Percentiles rank a stretch among this genome's conserved stretches.
Conservation (phyloP, 1,139 yeast genomes). For the Scheffersomyces stambukii region DNA sequence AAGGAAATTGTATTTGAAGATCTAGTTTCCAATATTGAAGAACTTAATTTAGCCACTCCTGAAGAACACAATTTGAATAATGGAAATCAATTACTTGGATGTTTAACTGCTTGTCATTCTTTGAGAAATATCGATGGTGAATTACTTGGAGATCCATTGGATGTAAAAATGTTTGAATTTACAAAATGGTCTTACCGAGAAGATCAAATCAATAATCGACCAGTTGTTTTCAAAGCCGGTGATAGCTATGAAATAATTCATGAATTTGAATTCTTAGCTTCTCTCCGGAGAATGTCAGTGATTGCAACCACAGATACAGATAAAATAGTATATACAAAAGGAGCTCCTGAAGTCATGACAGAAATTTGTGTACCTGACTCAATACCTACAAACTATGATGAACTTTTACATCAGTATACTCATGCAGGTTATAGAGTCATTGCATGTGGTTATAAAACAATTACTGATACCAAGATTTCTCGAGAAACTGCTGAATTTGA, state of each 20-base stretch:
- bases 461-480: conserved; percentile 10
- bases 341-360: conserved; percentile 95
- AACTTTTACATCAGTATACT: conserved; percentile 75
- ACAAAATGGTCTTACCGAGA: conserved; percentile 75
- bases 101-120: conserved; percentile 87
- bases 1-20: conserved; percentile 51
- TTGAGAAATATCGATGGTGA: conserved; percentile 74
- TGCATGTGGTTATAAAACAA: conserved; percentile 76
- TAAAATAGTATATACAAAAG: conserved; percentile 67
- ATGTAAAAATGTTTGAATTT: conserved; percentile 87
- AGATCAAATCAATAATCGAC: conserved; percentile 29
- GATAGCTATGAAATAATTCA: conserved; percentile 53
- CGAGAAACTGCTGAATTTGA: conserved; percentile 67
- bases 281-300: conserved; percentile 88
- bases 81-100: conserved; percentile 34
- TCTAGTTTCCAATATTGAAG: conserved; percentile 26
- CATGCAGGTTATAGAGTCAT: conserved; percentile 93
- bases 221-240: conserved; percentile 25
- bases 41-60: conserved; percentile 4
- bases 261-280: conserved; percentile 82
- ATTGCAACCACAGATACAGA: conserved; percentile 44
- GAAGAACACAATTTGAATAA: conserved; percentile 25
- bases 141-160: conserved; percentile 89
- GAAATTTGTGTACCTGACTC: conserved; percentile 69
- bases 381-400: conserved; percentile 72